A percentile compares a stretch with the other conserved stretches of the same genome.
Evolutionary conservation across 2,329 filamentous ascomycete species (phyloP).

Genomic region (Pseudocercospora pini-densiflorae): DNA sequence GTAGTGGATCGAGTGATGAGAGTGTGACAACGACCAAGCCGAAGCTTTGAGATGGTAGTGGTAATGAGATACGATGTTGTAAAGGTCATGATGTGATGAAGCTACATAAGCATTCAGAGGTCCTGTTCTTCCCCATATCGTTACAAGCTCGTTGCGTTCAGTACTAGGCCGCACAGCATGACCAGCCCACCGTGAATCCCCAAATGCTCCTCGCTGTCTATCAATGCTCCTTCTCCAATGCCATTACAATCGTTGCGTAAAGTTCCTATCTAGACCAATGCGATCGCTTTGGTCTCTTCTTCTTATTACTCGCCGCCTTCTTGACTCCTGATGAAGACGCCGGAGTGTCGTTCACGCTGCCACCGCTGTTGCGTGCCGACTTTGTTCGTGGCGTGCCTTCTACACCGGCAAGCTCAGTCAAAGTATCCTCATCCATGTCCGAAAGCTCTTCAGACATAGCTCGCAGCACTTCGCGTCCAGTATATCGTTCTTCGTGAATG

Average conservation of each 20-base stretch:
- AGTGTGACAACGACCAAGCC: too few relatives aligned
- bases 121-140: not conserved
- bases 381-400: slow-evolving; percentile 26
- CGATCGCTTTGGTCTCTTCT: slow-evolving; percentile 20
- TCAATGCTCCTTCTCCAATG: not conserved
- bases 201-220: slow-evolving; percentile 1
- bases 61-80: not conserved
- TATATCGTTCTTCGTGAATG: slow-evolving; percentile 74
- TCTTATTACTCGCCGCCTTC: slow-evolving; percentile 13
- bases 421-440: slow-evolving; percentile 88
- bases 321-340: not conserved
- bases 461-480: slow-evolving; percentile 71
- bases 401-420: slow-evolving; percentile 62
- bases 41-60: slow-evolving; percentile 15
- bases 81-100: not conserved
- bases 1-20: too few relatives aligned
- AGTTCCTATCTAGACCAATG: slow-evolving; percentile 19
- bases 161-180: not conserved
- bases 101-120: not conserved
- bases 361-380: not conserved
- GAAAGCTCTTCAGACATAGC: slow-evolving; percentile 79
- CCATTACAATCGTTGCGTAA: not conserved
- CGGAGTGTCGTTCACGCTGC: slow-evolving; percentile 7
- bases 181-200: too few relatives aligned
- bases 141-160: slow-evolving; percentile 3